These are phyloP conservation scores for Cupressus sempervirens DNA, from an alignment of 75 land plant genomes.

Conservation along the genomic window DNA sequence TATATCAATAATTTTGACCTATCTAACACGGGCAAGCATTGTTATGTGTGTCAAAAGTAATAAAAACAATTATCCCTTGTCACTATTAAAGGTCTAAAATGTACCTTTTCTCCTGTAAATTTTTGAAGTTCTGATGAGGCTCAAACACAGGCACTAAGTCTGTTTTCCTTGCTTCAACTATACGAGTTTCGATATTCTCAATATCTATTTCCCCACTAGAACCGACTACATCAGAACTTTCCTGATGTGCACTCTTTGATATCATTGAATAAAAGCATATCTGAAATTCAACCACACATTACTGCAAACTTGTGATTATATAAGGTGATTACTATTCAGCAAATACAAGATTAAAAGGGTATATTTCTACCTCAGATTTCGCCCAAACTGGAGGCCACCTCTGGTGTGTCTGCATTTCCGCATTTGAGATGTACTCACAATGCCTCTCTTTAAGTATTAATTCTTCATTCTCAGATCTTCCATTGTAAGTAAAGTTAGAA, in stretches of 20 bases:
- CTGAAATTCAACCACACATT: constrained; percentile 29
- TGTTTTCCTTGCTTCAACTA: constrained; percentile 54
- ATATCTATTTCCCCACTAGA: constrained; percentile 69
- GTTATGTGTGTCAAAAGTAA: background rate
- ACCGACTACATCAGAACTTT: constrained; percentile 15
- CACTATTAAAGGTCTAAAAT: background rate
- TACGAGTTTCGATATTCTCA: constrained; percentile 56
- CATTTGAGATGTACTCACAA: constrained; percentile 73
- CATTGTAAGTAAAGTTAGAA: constrained; percentile 6
- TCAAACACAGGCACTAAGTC: constrained; percentile 80
- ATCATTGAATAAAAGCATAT: constrained; percentile 68
- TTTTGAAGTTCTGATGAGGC: constrained; percentile 39
- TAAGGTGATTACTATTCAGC: background rate
- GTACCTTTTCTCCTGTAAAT: constrained; percentile 45
- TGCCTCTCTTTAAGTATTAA: constrained; percentile 46
- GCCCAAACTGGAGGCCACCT: constrained; percentile 69
- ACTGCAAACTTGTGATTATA: background rate
- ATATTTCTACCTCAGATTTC: constrained; percentile 56
- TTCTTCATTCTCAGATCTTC: constrained; percentile 27
- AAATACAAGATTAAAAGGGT: background rate
- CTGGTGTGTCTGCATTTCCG: constrained; percentile 84
- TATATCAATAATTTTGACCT: background rate
- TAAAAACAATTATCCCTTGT: background rate
- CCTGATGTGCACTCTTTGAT: constrained; percentile 15
- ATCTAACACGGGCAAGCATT: background rate